Evolutionary conservation across 768 basidiomycete species (phyloP).

Genomic region (Artomyces pyxidatus): DNA sequence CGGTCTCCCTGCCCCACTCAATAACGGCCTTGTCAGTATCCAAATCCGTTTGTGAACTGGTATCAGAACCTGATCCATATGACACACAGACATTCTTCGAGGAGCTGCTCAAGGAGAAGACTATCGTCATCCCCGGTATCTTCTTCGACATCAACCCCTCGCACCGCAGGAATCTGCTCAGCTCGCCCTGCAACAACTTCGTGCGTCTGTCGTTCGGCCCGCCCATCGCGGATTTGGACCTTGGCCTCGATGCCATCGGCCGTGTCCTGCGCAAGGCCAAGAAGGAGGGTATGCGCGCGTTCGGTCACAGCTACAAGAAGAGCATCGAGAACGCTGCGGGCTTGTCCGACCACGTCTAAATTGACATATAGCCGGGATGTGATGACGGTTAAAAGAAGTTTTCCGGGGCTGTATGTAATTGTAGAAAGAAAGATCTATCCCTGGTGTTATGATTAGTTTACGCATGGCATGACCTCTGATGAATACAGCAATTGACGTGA

Average conservation of each 20-base stretch:
- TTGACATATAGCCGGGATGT: too few relatives aligned
- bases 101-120: slow-evolving; percentile 83
- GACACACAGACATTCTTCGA: slow-evolving; percentile 77
- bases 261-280: slow-evolving; percentile 66
- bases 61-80: background rate
- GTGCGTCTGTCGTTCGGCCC: slow-evolving; percentile 85
- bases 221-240: slow-evolving; percentile 69
- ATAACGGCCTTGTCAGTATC: slow-evolving; percentile 69
- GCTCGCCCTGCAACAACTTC: slow-evolving; percentile 85
- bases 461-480: too few relatives aligned
- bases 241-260: slow-evolving; percentile 82
- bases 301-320: slow-evolving; percentile 69
- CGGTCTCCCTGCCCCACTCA: slow-evolving; percentile 69
- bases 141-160: slow-evolving; percentile 81
- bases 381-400: too few relatives aligned
- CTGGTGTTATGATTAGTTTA: too few relatives aligned
- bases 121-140: slow-evolving; percentile 86
- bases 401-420: too few relatives aligned
- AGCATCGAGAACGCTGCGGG: slow-evolving; percentile 30
- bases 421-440: too few relatives aligned
- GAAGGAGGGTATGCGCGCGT: slow-evolving; percentile 46
- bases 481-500: too few relatives aligned
- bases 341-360: background rate
- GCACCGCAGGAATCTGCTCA: slow-evolving; percentile 83
- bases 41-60: background rate